Base-by-base conservation (phyloP, 2,329 filamentous ascomycete species). In the Alternaria arborescens region DNA sequence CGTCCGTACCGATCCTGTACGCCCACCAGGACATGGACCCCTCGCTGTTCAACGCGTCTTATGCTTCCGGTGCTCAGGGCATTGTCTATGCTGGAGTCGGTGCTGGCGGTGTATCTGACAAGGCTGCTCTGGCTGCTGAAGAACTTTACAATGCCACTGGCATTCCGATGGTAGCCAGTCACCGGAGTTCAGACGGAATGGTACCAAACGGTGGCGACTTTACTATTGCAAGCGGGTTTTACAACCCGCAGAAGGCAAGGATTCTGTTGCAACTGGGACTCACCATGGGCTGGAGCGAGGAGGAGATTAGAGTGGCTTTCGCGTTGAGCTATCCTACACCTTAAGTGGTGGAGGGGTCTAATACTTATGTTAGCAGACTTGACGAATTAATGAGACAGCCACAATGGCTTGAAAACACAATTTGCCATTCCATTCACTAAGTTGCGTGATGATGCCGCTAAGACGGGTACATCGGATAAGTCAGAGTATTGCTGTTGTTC, bases 41-140 rank as follows among this genome's bases (percentile, higher is more conserved):
- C 20, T 72, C 73, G 18, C 77, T 87, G 2, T 82, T 86, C 42
- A 74, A 80, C 26, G 80, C 82, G 0, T 82, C 85, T 3, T 79
- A 85, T n/a, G 77, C 76, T 1, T 78, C 75, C 6, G 86, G 85
- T 2, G 85, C 86, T 0, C 72, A 82, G 61, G 86, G 86, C 1
- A 78, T 88, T 10, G 84, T 88, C 1, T 83, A 84, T 22, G 86
- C 85, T 0, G 86, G 85, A 7, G 80, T 85, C 36, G 86, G 86
- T 1, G 84, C 84, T 3, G 86, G 86, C 6, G 82, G 83, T 1
- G 82, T 84, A 46, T 70, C 68, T 3, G 16, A 22, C 1, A 66
- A 55, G 14, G 72, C 73, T 0, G 63, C 42, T 16, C 8, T 65
- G 3, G 82, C 80, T 22, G 80, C 86, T 10, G 74, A 82, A 52